Evolutionary conservation across 176 grass and related monocot species (phyloP).

Genomic region (Dendrocalamus sinicus): DNA sequence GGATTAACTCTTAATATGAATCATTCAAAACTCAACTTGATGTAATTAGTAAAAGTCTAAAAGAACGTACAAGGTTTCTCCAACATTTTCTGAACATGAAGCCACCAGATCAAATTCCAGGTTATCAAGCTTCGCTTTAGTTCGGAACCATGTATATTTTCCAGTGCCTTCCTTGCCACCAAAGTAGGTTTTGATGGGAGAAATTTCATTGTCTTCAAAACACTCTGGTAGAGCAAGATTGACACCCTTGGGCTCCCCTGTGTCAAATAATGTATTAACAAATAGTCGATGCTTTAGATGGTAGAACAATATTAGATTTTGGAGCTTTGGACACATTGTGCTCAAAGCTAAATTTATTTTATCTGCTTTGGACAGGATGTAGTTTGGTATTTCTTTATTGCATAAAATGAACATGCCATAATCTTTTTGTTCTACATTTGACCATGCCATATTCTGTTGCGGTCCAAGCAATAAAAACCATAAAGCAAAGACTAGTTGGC

Average conservation of each 20-base stretch:
- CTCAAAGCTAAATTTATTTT: constrained; percentile 24
- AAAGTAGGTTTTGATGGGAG: constrained; percentile 82
- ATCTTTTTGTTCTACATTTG: neutral
- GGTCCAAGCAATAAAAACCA: neutral
- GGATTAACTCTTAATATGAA: constrained; percentile 12
- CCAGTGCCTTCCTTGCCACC: constrained; percentile 88
- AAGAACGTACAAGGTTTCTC: constrained; percentile 71
- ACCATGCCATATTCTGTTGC: neutral
- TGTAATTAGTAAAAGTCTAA: neutral
- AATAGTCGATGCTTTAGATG: constrained; percentile 12
- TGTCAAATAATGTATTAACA: constrained; percentile 31
- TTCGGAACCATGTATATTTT: constrained; percentile 83
- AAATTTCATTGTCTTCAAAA: constrained; percentile 82
- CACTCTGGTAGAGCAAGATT: constrained; percentile 73
- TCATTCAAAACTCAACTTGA: constrained; percentile 39
- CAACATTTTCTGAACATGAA: constrained; percentile 59
- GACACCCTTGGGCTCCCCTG: constrained; percentile 79
- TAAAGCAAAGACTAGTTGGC: neutral
- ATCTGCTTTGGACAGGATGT: constrained; percentile 26
- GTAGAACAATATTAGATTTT: constrained; percentile 8
- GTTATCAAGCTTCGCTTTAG: constrained; percentile 60
- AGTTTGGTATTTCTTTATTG: constrained; percentile 7
- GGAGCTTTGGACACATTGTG: neutral
- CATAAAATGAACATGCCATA: neutral
- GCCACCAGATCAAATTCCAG: constrained; percentile 60